A percentile compares a stretch with the other conserved stretches of the same genome.
Conservation (phyloP, 2,329 filamentous ascomycete species). For the Venturia effusa region DNA sequence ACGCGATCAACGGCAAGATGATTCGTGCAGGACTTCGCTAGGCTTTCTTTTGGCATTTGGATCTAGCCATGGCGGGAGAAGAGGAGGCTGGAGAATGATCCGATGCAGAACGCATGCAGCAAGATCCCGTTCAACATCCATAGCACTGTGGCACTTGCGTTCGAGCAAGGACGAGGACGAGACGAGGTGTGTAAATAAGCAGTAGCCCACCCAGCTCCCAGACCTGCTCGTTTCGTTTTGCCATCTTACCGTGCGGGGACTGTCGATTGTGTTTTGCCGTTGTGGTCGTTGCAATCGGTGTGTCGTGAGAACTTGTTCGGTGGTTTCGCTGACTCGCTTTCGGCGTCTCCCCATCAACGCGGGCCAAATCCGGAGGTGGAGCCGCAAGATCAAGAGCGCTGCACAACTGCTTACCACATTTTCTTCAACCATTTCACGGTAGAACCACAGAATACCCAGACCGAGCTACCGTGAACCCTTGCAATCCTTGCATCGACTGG, state of each 20-base stretch:
- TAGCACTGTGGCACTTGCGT: not conserved
- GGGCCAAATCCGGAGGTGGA: not conserved
- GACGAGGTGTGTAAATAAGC: not conserved
- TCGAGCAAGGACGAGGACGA: too few species aligned
- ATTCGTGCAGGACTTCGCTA: not conserved
- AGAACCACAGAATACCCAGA: not conserved
- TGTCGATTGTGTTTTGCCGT: not conserved
- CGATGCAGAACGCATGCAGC: not conserved
- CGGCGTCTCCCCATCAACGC: not conserved
- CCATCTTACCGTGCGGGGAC: not conserved
- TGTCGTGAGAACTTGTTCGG: not conserved
- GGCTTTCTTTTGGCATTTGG: not conserved
- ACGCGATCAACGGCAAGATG: not conserved
- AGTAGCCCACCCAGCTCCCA: not conserved
- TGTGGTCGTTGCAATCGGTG: not conserved
- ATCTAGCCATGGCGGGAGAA: not conserved
- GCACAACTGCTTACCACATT: not conserved
- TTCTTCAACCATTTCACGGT: not conserved
- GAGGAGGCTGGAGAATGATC: not conserved
- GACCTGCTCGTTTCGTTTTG: not conserved
- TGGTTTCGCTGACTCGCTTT: too few species aligned
- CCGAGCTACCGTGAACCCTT: not conserved
- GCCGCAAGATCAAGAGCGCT: not conserved
- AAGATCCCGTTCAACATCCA: not conserved
- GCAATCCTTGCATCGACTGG: not conserved